Evolutionary conservation across 192 early-diverging fungal species (phyloP).

Genomic region (Rhizophagus clarus): DNA sequence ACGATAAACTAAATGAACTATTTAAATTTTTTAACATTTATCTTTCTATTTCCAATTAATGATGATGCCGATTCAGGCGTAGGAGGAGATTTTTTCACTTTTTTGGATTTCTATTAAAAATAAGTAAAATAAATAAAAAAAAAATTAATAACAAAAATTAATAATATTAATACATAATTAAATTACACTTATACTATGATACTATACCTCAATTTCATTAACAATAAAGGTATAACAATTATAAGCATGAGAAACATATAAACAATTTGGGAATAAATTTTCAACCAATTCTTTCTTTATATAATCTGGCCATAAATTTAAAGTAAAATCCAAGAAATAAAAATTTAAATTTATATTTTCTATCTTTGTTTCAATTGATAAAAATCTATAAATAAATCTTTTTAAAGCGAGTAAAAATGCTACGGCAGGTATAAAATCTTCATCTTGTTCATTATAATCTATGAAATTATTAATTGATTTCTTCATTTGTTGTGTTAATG

Average conservation of each 20-base stretch:
- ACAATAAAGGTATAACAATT: neutral
- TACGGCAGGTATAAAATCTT: neutral
- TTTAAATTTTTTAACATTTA: too few relatives aligned
- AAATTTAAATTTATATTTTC: neutral
- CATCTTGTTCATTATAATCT: neutral
- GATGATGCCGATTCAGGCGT: too few relatives aligned
- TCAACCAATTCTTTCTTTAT: neutral
- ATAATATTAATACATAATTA: too few relatives aligned
- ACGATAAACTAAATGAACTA: too few relatives aligned
- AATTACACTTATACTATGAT: too few relatives aligned
- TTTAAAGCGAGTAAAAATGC: slow-evolving; percentile 26
- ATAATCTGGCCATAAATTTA: neutral
- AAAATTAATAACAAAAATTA: neutral
- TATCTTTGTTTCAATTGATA: neutral
- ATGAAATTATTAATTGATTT: neutral
- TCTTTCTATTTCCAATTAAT: too few relatives aligned
- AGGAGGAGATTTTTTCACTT: too few relatives aligned
- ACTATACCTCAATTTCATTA: neutral
- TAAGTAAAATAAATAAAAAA: too few relatives aligned
- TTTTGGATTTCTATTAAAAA: too few relatives aligned
- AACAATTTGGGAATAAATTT: neutral
- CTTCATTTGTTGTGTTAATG: neutral
- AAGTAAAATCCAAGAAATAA: too few relatives aligned
- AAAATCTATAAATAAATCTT: slow-evolving; percentile 23
- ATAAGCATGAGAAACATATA: neutral